Evolutionary conservation across 345 rosid genomes (phyloP), one percentile per base, ranked within the genome.

Genomic region (Citrus mangshanensis): DNA sequence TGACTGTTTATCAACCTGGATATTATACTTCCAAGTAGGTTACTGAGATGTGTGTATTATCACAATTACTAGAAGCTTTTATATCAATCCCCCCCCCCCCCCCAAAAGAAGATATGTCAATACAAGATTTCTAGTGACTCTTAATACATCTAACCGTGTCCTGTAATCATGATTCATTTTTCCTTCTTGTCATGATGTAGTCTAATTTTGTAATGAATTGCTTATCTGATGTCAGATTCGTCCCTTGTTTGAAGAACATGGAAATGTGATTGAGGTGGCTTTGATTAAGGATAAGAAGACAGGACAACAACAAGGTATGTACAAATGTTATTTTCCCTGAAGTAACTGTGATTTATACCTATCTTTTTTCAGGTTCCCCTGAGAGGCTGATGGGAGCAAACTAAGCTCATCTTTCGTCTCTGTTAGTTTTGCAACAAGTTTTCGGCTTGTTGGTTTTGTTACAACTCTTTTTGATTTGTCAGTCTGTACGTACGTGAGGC

Each of bases 281-380:
- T 77, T 93, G 85, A 93, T 96, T 84, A 96, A 88, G 83, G 99
- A 96, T 82, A 96, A 93, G 87, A 93, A 87, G 87, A 94, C 99
- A 24, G 99, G 98, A 65, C 99, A 89, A 75, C 99, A 92, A 76
- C 98, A 93, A 92, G 98, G 98, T 96, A 90, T 73, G 90, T 80
- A 60, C 74, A 25, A 74, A 76, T 86, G 69, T 80, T 78, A 72
- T 88, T 85, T 86, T 80, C 62, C 38, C 67, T 84, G 71, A 71
- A 83, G 77, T 89, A 75, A 85, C 83, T 74, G 42, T 82, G 81
- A 83, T 85, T 87, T 86, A 65, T 83, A 67, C 79, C 81, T 79
- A 88, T 87, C 87, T 80, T 63, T 76, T 91, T 92, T 92, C 93
- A 92, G 97, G 98, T 91, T 35, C 86, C 68, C 87, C 88, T 88